Evolutionary conservation across 2,329 filamentous ascomycete species (phyloP), one percentile per base, ranked within the genome.

Genomic region (Rutstroemia sp.): DNA sequence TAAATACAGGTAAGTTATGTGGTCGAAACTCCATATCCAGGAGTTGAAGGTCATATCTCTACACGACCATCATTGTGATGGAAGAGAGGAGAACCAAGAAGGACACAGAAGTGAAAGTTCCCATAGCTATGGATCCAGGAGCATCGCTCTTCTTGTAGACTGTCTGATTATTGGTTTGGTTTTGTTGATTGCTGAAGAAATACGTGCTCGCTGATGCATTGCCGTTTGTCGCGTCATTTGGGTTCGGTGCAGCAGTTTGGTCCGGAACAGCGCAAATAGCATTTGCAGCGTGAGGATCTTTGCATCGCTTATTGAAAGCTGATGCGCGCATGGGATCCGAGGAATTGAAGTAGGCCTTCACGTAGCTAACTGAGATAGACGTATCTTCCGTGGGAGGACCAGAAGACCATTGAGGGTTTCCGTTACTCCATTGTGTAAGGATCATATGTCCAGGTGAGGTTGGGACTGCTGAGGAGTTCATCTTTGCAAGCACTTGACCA

Each of bases 331-430:
- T 60, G 2, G 64, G 60, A 19, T 74, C 63, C 3, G 85, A 84
- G 16, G 85, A 85, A 74, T 92, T 92, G 74, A 91, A 92, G 70
- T 92, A 92, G 0, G 84, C 85, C 69, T 88, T 90, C 57, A 90
- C 78, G 65, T 90, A 90, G 39, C 77, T 79, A 23, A 92, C 76
- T 6, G 77, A 80, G 63, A 89, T 75, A 18, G 78, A 71, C 0
- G 87, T 81, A 64, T 91, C 84, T 37, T 74, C 60, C 0, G 63
- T 62, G 0, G 88, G 88, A 2, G 88, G 88, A 0, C 88, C 88
- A 12, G 77, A 82, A 42, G 84, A 87, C 88, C 88, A 92, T 1
- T 74, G 66, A 5, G 75, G 67, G 66, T 91, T 86, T 37, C 88
- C 88, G 63, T 91, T 92, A 68, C 85, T 89, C 88, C 88, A 85